Percentiles rank a stretch among this genome's conserved stretches.
Evolutionary conservation across 2,329 filamentous ascomycete genomes (phyloP).

Genomic region (Phialophora macrospora): DNA sequence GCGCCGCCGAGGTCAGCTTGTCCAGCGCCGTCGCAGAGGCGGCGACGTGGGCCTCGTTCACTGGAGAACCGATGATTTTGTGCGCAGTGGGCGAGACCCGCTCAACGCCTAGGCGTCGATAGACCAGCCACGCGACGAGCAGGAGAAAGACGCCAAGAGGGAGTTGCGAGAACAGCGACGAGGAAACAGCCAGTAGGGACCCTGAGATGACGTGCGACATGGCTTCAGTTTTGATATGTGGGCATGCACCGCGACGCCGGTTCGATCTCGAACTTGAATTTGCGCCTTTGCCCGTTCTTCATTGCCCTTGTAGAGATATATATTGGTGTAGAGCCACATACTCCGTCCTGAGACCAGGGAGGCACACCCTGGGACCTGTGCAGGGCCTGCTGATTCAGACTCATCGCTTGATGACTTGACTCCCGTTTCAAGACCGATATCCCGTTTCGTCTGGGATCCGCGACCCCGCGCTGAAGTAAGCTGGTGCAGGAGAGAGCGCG

Average conservation of each 20-base stretch:
- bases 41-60: neutral
- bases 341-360: too few relatives aligned
- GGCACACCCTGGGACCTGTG: neutral
- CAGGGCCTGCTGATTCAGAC: neutral
- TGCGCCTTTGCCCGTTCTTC: neutral
- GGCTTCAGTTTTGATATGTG: neutral
- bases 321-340: neutral
- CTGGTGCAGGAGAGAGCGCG: neutral
- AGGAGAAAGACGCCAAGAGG: neutral
- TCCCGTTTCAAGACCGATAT: neutral
- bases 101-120: slow-evolving; percentile 1
- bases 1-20: slow-evolving; percentile 9
- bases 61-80: neutral
- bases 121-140: neutral
- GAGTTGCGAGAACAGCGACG: neutral
- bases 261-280: neutral
- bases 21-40: slow-evolving; percentile 11
- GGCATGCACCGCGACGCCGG: neutral
- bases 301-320: neutral
- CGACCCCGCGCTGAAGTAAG: slow-evolving; percentile 6
- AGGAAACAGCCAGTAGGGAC: neutral
- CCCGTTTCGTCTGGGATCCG: neutral
- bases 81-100: neutral
- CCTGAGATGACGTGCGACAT: neutral
- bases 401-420: slow-evolving; percentile 6